Evolutionary conservation across 1,284 basidiomycete species (phyloP), one percentile per base, ranked within the genome.

Genomic region (Polyporus tsugae): DNA sequence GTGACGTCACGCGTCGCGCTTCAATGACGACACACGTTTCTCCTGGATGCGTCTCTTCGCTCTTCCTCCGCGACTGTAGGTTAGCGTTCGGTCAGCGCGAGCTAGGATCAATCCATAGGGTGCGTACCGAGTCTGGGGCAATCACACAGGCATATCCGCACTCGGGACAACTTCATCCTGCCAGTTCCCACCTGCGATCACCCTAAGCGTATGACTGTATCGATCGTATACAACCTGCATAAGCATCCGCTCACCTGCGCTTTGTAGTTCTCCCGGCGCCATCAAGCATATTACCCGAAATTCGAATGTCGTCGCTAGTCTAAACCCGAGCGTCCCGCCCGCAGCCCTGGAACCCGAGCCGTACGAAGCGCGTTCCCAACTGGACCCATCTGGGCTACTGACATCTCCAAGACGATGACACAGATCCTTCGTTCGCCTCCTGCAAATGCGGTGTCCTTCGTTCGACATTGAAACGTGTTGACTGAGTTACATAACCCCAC

Each of bases 391-490:
- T 22, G 10, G 29, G 9, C 35, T 19, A 17, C n/a, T 35, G 22
- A 29, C 25, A 39, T 64, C 42, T 58, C 63, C 63, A 36, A 46
- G 63, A 59, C 57, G 42, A 64, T 59, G 55, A n/a, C n/a, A 58
- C 63, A 55, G 52, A 42, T 63, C 39, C 53, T 38, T 19, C 63
- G 5, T n/a, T 22, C 57, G 41, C n/a, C 25, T 59, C n/a, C 57
- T 38, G 35, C 36, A 13, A 39, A 35, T 41, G 19, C 52, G 7
- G 29, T 58, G 33, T 58, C 19, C 35, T 38, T 58, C 13, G 46
- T 49, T 25, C 22, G 46, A 25, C 10, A 22, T 25, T 49, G 46
- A 49, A 49, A 49, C 46, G 22, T 46, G 22, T 46, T 44, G 1
- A 6, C 19, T 22, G 52, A 55, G 25, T 55, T 49, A 49, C 46